Percentiles rank a stretch among this genome's conserved stretches.
These are phyloP conservation scores for Colletotrichum lentis DNA, from an alignment of 2,329 filamentous ascomycete genomes.

Conservation along the genomic window DNA sequence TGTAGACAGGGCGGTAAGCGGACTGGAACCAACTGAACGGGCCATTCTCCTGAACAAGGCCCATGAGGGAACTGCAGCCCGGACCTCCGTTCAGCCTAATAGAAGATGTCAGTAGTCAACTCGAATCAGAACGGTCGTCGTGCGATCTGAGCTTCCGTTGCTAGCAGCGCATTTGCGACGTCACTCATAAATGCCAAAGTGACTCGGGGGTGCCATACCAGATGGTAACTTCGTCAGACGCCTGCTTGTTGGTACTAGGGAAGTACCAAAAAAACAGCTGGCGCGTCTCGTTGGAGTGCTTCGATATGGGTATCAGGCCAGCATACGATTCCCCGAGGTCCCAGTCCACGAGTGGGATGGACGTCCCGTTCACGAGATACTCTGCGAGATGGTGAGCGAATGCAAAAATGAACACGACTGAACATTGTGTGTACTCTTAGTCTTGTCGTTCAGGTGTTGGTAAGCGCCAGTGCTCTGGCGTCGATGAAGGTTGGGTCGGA, in stretches of 20 bases:
- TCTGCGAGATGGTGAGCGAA: conserved; percentile 49
- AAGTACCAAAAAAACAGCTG: conserved; percentile 69
- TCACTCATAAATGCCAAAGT: too few relatives aligned
- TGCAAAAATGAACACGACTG: fast-evolving
- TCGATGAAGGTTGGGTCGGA: not conserved
- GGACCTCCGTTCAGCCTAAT: conserved; percentile 49
- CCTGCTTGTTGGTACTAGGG: conserved; percentile 60
- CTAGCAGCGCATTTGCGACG: not conserved
- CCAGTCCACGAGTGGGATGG: conserved; percentile 74
- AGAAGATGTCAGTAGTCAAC: not conserved
- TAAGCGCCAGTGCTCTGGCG: not conserved
- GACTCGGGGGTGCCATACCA: conserved; percentile 47
- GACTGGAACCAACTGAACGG: conserved; percentile 76
- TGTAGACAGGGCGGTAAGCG: conserved; percentile 66
- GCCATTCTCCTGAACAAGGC: conserved; percentile 79
- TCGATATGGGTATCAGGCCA: conserved; percentile 67
- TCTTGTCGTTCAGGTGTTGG: conserved; percentile 32
- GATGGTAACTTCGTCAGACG: conserved; percentile 69
- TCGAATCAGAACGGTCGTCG: not conserved
- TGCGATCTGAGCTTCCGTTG: too few relatives aligned
- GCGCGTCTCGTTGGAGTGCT: conserved; percentile 53
- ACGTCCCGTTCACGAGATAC: conserved; percentile 70
- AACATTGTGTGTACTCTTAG: not conserved
- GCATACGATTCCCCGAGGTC: conserved; percentile 73
- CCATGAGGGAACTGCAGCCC: conserved; percentile 69